These are phyloP conservation scores for Neurospora hispaniola DNA, from an alignment of 495 filamentous ascomycete genomes.

Conservation along the genomic window DNA sequence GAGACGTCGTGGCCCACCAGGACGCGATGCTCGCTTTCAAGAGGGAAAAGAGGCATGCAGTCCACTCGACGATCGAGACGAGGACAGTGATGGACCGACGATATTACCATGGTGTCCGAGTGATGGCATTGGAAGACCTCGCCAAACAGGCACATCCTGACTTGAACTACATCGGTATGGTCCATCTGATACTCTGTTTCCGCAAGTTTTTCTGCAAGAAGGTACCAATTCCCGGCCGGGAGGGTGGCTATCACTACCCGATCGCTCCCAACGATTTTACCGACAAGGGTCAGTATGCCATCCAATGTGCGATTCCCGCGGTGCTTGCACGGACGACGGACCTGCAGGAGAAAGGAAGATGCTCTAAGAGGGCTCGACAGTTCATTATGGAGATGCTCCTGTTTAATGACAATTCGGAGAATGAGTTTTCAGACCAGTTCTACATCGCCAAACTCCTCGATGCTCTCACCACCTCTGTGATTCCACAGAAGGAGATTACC, in stretches of 20 bases:
- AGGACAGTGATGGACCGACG: conserved; percentile 82
- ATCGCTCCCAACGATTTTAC: conserved; percentile 82
- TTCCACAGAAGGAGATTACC: conserved; percentile 44
- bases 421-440: conserved; percentile 74
- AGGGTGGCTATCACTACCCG: conserved; percentile 47
- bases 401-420: conserved; percentile 87
- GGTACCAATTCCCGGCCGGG: conserved; percentile 11
- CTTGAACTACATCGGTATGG: conserved; percentile 66
- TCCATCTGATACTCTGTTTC: conserved; percentile 75
- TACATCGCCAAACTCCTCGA: conserved; percentile 74
- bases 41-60: conserved; percentile 43
- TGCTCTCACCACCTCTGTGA: conserved; percentile 66
- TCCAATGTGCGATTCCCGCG: conserved; percentile 70
- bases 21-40: conserved; percentile 49
- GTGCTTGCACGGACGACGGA: conserved; percentile 58
- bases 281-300: conserved; percentile 66
- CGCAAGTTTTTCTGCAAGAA: conserved; percentile 79
- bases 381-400: conserved; percentile 82
- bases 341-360: conserved; percentile 59
- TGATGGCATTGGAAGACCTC: conserved; percentile 65
- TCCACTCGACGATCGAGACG: conserved; percentile 76
- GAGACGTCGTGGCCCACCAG: conserved; percentile 90
- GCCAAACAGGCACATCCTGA: conserved; percentile 53
- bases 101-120: conserved; percentile 89
- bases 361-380: conserved; percentile 59